These are phyloP conservation scores for Tulasnella sp. DNA, from an alignment of 768 basidiomycete genomes.

Conservation along the genomic window DNA sequence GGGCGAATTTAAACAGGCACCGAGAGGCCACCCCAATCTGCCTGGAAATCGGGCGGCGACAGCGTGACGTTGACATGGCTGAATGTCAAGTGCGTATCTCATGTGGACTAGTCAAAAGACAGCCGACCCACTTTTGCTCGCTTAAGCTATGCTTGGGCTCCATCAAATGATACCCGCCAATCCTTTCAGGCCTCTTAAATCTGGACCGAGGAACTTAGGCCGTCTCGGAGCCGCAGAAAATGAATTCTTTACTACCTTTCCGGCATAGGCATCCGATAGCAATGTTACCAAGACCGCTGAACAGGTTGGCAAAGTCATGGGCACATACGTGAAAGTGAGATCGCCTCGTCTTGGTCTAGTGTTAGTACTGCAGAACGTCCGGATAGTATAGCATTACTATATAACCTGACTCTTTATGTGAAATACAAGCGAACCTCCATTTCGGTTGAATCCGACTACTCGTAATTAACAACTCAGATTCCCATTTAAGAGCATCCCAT, in stretches of 20 bases:
- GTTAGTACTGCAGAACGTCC: neutral
- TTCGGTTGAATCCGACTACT: neutral
- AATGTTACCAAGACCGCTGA: conserved; percentile 83
- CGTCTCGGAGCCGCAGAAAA: conserved; percentile 77
- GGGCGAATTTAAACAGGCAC: conserved; percentile 77
- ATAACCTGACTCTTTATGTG: neutral
- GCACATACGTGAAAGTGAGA: conserved; percentile 75
- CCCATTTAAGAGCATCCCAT: neutral
- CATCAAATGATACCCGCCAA: conserved; percentile 98
- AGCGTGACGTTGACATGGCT: conserved; percentile 90
- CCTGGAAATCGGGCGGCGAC: conserved; percentile 90
- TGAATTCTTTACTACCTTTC: neutral
- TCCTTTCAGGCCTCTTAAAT: conserved; percentile 91
- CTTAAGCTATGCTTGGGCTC: no score
- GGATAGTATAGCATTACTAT: neutral
- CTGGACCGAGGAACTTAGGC: conserved; percentile 87
- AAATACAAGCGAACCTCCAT: neutral
- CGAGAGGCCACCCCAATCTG: conserved; percentile 92
- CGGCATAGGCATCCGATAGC: conserved; percentile 70
- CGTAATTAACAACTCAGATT: neutral
- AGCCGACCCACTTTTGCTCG: neutral
- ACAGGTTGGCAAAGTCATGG: conserved; percentile 90
- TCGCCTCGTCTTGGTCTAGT: neutral
- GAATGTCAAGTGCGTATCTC: conserved; percentile 63
- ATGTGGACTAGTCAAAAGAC: neutral